phyloP scores from a whole-genome alignment of 768 basidiomycete genomes.

The Lentinula lateritia region DNA sequence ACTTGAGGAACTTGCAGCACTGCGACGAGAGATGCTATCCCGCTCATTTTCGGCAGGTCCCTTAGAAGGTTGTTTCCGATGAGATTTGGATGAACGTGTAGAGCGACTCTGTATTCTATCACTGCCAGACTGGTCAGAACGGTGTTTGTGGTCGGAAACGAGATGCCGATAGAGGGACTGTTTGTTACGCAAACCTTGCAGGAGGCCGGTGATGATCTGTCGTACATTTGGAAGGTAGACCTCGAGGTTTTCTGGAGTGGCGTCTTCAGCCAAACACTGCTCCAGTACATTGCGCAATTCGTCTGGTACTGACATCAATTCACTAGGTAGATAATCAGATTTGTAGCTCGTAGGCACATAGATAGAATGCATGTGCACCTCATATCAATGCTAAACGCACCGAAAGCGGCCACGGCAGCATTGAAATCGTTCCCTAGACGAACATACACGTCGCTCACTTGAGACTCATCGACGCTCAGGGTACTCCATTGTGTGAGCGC shows the following conservation, averaged over 20 bases:
- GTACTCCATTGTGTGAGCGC: constrained; percentile 82
- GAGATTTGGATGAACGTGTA: constrained; percentile 42
- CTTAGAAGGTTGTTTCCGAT: constrained; percentile 45
- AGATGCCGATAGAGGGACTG: constrained; percentile 83
- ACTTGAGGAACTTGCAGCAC: constrained; percentile 31
- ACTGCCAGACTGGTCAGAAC: constrained; percentile 41
- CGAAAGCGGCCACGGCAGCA: constrained; percentile 85
- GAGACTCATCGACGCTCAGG: constrained; percentile 60
- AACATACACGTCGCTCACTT: constrained; percentile 97
- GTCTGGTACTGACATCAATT: constrained; percentile 82
- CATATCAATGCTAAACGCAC: constrained; percentile 83
- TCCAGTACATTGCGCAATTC: constrained; percentile 88
- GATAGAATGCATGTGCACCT: constrained; percentile 50
- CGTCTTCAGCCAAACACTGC: constrained; percentile 87
- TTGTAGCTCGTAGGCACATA: not conserved
- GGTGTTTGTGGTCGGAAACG: constrained; percentile 55
- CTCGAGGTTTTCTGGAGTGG: constrained; percentile 78
- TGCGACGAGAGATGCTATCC: constrained; percentile 34
- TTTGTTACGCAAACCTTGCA: constrained; percentile 89
- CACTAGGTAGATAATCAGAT: constrained; percentile 40
- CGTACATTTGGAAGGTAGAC: constrained; percentile 88
- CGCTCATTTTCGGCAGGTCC: constrained; percentile 38
- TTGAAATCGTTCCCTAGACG: constrained; percentile 97
- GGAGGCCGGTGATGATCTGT: constrained; percentile 85
- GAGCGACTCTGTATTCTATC: constrained; percentile 56